phyloP scores from a whole-genome alignment of 2,329 filamentous ascomycete genomes.

The Clathrospora elynae region DNA sequence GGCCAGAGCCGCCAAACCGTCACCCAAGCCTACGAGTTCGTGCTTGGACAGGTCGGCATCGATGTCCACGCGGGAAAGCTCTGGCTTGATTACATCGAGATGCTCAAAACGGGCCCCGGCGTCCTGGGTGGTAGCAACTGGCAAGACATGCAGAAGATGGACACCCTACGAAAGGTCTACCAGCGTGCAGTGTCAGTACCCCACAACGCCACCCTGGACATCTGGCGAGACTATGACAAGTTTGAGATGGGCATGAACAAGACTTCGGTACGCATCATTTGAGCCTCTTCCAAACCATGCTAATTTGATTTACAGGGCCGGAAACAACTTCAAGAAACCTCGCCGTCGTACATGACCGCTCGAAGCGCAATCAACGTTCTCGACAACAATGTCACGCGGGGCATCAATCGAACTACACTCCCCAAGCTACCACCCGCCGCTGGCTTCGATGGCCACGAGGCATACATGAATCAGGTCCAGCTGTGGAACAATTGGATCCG shows the following conservation, averaged over 20 bases:
- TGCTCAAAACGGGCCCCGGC: slow-evolving; percentile 86
- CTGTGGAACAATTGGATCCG: slow-evolving; percentile 93
- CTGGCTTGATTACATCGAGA: slow-evolving; percentile 94
- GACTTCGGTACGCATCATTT: slow-evolving; percentile 67
- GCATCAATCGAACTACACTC: slow-evolving; percentile 75
- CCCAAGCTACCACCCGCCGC: slow-evolving; percentile 80
- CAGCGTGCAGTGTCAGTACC: slow-evolving; percentile 88
- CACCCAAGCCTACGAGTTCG: slow-evolving; percentile 87
- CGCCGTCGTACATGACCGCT: slow-evolving; percentile 93
- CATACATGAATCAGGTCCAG: slow-evolving; percentile 81
- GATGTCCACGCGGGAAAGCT: slow-evolving; percentile 88
- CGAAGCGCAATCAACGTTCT: slow-evolving; percentile 86
- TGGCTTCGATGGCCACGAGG: slow-evolving; percentile 84
- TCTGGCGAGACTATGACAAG: slow-evolving; percentile 98
- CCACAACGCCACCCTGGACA: slow-evolving; percentile 76
- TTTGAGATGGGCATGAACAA: slow-evolving; percentile 97
- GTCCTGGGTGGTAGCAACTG: slow-evolving; percentile 82
- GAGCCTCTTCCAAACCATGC: neutral
- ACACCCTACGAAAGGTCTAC: slow-evolving; percentile 87
- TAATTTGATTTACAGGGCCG: slow-evolving; percentile 67
- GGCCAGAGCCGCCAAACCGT: slow-evolving; percentile 80
- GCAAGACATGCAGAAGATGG: slow-evolving; percentile 99
- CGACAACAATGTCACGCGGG: slow-evolving; percentile 86
- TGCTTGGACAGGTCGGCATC: slow-evolving; percentile 84
- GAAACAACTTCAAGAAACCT: slow-evolving; percentile 92